A percentile compares a stretch with the other conserved stretches of the same genome.
Conservation (phyloP, 2,329 filamentous ascomycete genomes). For the Talaromyces sp. region DNA sequence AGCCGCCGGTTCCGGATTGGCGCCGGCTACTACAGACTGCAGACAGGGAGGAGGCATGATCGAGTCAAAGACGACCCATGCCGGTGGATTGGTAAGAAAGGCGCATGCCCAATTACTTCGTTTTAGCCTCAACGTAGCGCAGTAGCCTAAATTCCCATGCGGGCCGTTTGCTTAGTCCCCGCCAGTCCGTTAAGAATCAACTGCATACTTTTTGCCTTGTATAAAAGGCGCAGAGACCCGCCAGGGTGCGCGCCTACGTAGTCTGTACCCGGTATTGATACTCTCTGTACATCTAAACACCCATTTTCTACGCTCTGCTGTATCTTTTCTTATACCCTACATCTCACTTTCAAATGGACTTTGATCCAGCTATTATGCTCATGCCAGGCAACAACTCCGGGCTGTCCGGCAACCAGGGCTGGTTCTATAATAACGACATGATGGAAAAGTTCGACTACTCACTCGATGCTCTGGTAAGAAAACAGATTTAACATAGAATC, state of each 20-base stretch:
- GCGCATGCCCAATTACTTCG: neutral
- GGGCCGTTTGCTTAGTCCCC: neutral
- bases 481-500: too few species aligned
- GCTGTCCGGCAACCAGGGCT: neutral
- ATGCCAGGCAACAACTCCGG: slow-evolving; percentile 5
- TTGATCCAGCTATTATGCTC: slow-evolving; percentile 6
- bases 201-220: neutral
- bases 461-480: neutral
- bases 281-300: neutral
- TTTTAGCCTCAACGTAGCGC: neutral
- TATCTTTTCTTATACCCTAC: neutral
- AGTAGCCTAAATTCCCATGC: neutral
- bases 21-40: neutral
- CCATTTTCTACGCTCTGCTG: neutral
- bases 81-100: neutral
- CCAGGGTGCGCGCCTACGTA: neutral
- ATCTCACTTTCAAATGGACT: neutral
- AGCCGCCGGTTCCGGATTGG: neutral
- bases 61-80: neutral
- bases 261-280: neutral
- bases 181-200: neutral
- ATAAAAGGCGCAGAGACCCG: neutral
- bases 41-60: too few species aligned
- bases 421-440: slow-evolving; percentile 4
- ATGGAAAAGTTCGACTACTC: neutral